Conservation (phyloP, 2,329 filamentous ascomycete species). For the Akanthomyces lecanii region DNA sequence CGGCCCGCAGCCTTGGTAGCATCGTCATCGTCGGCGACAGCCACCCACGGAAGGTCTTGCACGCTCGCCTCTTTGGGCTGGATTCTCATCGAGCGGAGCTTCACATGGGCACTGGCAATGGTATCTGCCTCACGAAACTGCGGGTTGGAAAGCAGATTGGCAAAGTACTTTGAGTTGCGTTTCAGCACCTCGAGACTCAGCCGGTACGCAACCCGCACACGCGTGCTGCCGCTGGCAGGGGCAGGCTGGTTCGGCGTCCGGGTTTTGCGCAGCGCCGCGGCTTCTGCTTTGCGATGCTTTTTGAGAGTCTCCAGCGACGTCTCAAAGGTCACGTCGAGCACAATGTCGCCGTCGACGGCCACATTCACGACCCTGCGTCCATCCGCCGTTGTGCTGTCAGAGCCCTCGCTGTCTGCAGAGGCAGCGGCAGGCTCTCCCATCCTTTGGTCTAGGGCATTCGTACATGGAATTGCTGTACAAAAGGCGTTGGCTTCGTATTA, state of each 20-base stretch:
- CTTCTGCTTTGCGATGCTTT: slow-evolving; percentile 37
- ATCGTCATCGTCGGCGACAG: slow-evolving; percentile 64
- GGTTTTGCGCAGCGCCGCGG: slow-evolving; percentile 29
- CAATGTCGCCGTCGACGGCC: slow-evolving; percentile 55
- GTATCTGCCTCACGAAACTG: slow-evolving; percentile 60
- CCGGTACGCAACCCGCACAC: slow-evolving; percentile 49
- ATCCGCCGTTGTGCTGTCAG: slow-evolving; percentile 25
- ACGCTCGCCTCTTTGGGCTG: slow-evolving; percentile 45
- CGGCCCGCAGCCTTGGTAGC: slow-evolving; percentile 58
- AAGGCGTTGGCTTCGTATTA: neutral
- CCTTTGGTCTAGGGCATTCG: slow-evolving; percentile 7
- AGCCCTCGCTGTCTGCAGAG: slow-evolving; percentile 28
- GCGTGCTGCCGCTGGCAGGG: slow-evolving; percentile 33
- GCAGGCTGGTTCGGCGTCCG: slow-evolving; percentile 24
- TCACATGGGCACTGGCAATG: slow-evolving; percentile 48
- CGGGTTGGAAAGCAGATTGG: slow-evolving; percentile 58
- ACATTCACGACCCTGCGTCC: slow-evolving; percentile 45
- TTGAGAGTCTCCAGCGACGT: slow-evolving; percentile 50
- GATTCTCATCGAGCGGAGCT: slow-evolving; percentile 44
- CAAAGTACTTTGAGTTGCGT: slow-evolving; percentile 65
- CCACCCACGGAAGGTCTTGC: slow-evolving; percentile 56
- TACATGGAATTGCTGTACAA: neutral
- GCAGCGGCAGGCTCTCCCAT: slow-evolving; percentile 32
- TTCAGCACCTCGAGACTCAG: slow-evolving; percentile 55
- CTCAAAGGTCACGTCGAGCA: slow-evolving; percentile 64